Percentiles rank a stretch among this genome's conserved stretches.
These are phyloP conservation scores for Inga leiocalycina DNA, from an alignment of 306 rosid genomes.

Conservation along the genomic window DNA sequence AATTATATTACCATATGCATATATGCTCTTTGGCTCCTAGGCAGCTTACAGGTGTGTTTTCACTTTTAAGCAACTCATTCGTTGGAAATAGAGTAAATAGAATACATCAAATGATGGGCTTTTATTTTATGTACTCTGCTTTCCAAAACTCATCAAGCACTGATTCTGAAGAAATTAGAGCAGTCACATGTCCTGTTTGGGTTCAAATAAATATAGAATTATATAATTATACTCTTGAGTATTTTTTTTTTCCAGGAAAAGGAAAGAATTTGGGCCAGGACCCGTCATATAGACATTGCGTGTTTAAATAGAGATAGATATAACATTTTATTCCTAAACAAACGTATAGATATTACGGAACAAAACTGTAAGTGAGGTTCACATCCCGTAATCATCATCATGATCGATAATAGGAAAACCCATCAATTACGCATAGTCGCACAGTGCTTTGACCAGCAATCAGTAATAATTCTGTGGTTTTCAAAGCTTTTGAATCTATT, in stretches of 20 bases:
- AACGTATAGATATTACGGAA: not conserved
- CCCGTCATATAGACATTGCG: not conserved
- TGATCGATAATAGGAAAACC: not conserved
- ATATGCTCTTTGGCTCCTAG: not conserved
- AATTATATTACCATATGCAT: not conserved
- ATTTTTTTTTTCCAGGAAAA: too few species aligned
- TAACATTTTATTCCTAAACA: not conserved
- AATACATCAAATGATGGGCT: not conserved
- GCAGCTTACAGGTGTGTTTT: not conserved
- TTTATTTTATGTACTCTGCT: not conserved
- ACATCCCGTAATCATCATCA: not conserved
- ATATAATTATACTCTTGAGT: not conserved
- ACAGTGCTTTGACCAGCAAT: not conserved
- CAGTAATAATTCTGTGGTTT: not conserved
- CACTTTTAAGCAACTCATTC: not conserved
- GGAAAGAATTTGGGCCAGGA: not conserved
- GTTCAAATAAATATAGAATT: too few species aligned
- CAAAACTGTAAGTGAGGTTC: not conserved
- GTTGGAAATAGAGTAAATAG: not conserved
- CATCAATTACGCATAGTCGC: not conserved
- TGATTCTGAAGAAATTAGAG: not conserved
- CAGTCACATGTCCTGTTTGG: not conserved
- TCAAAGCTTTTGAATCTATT: not conserved
- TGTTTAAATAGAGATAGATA: not conserved
- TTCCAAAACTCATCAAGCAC: not conserved